Evolutionary conservation across 306 rosid genomes (phyloP).

Genomic region (Vigna radiata): DNA sequence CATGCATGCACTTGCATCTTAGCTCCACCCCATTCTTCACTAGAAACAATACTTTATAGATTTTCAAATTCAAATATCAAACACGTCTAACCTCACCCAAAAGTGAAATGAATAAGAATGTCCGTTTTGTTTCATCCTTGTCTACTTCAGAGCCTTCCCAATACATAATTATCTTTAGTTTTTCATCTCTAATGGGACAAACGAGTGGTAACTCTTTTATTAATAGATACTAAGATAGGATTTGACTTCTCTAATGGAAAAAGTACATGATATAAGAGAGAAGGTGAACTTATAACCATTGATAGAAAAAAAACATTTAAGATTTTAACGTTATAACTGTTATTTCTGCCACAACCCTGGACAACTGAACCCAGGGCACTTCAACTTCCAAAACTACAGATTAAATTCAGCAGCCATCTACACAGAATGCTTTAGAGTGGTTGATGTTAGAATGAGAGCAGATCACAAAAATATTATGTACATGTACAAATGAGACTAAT

Average conservation of each 20-base stretch:
- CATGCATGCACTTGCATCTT: conserved; percentile 17
- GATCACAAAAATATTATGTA: too few relatives aligned
- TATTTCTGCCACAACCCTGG: too few relatives aligned
- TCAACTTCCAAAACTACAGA: too few relatives aligned
- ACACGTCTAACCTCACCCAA: conserved; percentile 6
- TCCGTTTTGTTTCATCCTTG: neutral
- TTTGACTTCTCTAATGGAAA: neutral
- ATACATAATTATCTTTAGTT: neutral
- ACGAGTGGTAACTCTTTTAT: neutral
- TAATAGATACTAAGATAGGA: neutral
- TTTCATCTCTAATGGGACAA: neutral
- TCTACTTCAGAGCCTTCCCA: neutral
- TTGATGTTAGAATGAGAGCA: too few relatives aligned
- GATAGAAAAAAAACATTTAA: neutral
- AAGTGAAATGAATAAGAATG: conserved; percentile 17
- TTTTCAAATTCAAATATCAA: conserved; percentile 26
- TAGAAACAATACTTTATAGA: neutral
- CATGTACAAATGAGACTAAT: too few relatives aligned
- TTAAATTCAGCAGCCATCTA: too few relatives aligned
- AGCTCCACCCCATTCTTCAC: neutral
- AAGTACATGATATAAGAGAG: neutral
- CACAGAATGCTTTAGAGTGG: too few relatives aligned
- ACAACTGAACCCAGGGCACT: too few relatives aligned
- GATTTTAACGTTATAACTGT: neutral
- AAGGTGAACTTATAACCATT: neutral